phyloP scores from a whole-genome alignment of 768 basidiomycete genomes.

The Termitomyces sp. region DNA sequence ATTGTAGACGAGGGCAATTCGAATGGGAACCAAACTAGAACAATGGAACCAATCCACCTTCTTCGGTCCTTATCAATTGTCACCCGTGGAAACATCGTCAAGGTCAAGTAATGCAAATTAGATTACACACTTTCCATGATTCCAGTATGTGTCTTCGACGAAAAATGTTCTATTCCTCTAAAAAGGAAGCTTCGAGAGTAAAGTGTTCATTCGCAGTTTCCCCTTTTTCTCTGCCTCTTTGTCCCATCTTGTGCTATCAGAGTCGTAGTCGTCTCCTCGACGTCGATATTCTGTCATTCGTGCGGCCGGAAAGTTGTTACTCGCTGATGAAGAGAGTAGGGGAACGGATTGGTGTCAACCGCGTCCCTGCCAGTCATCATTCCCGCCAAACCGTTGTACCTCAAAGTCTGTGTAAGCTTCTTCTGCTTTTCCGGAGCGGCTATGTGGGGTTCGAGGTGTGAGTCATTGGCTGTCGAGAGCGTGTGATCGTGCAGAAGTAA shows the following conservation, averaged over 20 bases:
- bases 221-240: slow-evolving; percentile 11
- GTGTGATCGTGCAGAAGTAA: slow-evolving; percentile 25
- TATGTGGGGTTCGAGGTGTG: slow-evolving; percentile 61
- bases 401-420: slow-evolving; percentile 47
- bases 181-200: slow-evolving; percentile 33
- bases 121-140: slow-evolving; percentile 55
- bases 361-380: slow-evolving; percentile 29
- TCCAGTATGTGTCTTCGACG: slow-evolving; percentile 67
- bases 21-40: slow-evolving; percentile 56
- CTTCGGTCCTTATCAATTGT: slow-evolving; percentile 34
- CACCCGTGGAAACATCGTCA: background rate
- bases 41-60: slow-evolving; percentile 52
- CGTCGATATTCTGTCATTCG: slow-evolving; percentile 27
- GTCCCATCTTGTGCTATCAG: background rate
- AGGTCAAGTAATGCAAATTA: background rate
- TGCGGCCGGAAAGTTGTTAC: slow-evolving; percentile 28
- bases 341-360: slow-evolving; percentile 35
- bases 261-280: slow-evolving; percentile 33
- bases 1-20: slow-evolving; percentile 34
- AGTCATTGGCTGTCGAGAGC: slow-evolving; percentile 29
- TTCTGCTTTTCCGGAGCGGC: slow-evolving; percentile 51
- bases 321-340: slow-evolving; percentile 41
- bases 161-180: slow-evolving; percentile 64
- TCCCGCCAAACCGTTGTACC: slow-evolving; percentile 30
- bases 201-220: slow-evolving; percentile 15